Base-by-base conservation (phyloP, 2,329 filamentous ascomycete species). In the Xylariaceae sp. region DNA sequence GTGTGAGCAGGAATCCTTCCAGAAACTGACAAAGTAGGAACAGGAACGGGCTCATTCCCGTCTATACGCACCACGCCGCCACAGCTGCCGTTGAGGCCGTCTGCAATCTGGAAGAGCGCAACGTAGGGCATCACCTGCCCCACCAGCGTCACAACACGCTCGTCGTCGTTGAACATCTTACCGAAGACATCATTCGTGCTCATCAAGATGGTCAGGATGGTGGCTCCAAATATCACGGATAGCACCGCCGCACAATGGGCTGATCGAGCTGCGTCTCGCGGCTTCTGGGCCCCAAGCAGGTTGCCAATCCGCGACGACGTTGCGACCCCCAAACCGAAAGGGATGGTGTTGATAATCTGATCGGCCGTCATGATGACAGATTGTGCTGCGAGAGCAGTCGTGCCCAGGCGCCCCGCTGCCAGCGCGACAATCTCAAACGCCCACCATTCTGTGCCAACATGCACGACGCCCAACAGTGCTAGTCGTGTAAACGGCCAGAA, bases 401-500 rank as follows among this genome's bases (percentile, higher is more conserved):
- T 91, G 3, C 90, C 90, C 0, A 95, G 78, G 33, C 85, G 80
- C 1, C 90, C 90, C 5, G 90, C 89, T 2, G 87, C 88, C 0
- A 95, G 78, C 1, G 89, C 89, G 1, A 95, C 89, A 57, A 95
- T 92, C 68, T 95, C 90, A 60, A 95, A 95, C 0, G 90, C 90
- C 90, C 90, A 95, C 90, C 89, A 95, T 68, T 95, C 90, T 0
- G 89, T 94, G 3, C 89, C 90, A 5, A 95, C 87, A 56, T 95
- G 90, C 3, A 95, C 71, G 39, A 95, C 76, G 0, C 90, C 90
- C 0, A 95, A 73, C 12, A 86, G 68, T 0, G 90, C 88, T 3
- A 95, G 80, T 10, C 83, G 81, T 1, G 87, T 77, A 64, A 95
- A 95, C 0, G 83, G 82, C 14, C 78, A 70, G 14, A 87, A 74